Evolutionary conservation across 768 basidiomycete species (phyloP).

Genomic region (Rhizopogon vesiculosus): DNA sequence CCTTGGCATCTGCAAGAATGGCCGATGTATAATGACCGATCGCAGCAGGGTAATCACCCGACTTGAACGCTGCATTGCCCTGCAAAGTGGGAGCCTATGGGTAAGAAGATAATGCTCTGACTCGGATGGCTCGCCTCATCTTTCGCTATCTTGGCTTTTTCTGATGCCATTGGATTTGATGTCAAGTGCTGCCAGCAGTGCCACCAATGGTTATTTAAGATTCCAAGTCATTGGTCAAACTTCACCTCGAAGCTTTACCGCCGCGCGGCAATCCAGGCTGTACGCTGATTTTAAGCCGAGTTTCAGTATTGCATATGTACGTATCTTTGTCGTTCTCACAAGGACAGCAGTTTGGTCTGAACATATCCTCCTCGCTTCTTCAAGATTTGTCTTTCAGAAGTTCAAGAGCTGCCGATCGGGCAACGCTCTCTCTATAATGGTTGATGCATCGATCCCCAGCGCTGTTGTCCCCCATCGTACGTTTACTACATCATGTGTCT

Average conservation of each 20-base stretch:
- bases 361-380: not conserved
- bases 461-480: constrained; percentile 20
- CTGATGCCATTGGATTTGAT: constrained; percentile 26
- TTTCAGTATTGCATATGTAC: too few relatives aligned
- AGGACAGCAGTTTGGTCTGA: too few relatives aligned
- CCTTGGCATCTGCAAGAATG: constrained; percentile 60
- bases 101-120: not conserved
- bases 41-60: constrained; percentile 70
- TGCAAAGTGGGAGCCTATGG: constrained; percentile 22
- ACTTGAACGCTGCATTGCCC: constrained; percentile 88
- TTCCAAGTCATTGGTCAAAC: too few relatives aligned
- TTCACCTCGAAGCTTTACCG: not conserved
- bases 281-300: too few relatives aligned
- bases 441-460: not conserved
- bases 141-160: constrained; percentile 29
- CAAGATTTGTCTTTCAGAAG: not conserved
- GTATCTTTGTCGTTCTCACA: too few relatives aligned
- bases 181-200: not conserved
- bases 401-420: not conserved
- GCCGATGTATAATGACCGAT: constrained; percentile 87
- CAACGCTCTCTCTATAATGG: not conserved
- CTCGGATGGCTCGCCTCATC: constrained; percentile 19
- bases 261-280: not conserved
- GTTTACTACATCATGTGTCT: constrained; percentile 9
- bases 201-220: too few relatives aligned